Conservation (phyloP, 2,329 filamentous ascomycete species). For the Fusarium sarcochroum region DNA sequence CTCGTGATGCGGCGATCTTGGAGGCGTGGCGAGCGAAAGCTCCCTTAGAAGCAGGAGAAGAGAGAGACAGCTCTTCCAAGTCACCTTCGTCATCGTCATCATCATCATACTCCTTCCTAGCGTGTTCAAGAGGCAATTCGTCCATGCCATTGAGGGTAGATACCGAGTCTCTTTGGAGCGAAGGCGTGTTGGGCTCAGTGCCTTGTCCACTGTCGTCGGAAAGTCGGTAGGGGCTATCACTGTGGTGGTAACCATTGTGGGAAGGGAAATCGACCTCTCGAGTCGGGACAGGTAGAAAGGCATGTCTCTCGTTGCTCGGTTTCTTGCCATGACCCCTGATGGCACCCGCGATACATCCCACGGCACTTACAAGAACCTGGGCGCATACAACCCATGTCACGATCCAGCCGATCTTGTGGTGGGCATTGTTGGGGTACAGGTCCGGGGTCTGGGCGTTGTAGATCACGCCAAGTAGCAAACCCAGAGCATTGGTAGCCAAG, state of each 20-base stretch:
- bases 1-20: slow-evolving; percentile 67
- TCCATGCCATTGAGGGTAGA: slow-evolving; percentile 67
- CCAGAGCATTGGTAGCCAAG: slow-evolving; percentile 72
- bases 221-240: slow-evolving; percentile 65
- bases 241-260: slow-evolving; percentile 65
- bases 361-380: slow-evolving; percentile 78
- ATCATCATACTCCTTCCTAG: slow-evolving; percentile 65
- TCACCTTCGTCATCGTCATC: slow-evolving; percentile 64
- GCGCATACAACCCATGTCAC: slow-evolving; percentile 78
- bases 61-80: slow-evolving; percentile 47
- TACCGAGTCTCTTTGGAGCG: slow-evolving; percentile 74
- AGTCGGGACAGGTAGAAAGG: slow-evolving; percentile 75
- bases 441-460: slow-evolving; percentile 89
- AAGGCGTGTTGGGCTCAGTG: slow-evolving; percentile 77
- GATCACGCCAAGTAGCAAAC: slow-evolving; percentile 74
- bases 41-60: slow-evolving; percentile 58
- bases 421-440: slow-evolving; percentile 88
- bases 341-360: slow-evolving; percentile 68
- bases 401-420: slow-evolving; percentile 90
- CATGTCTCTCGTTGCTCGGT: slow-evolving; percentile 49
- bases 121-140: slow-evolving; percentile 54
- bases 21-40: slow-evolving; percentile 69
- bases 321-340: slow-evolving; percentile 3
- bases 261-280: slow-evolving; percentile 8
- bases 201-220: slow-evolving; percentile 83